Percentiles rank a stretch among this genome's conserved stretches.
These are phyloP conservation scores for Cryptomeria japonica DNA, from an alignment of 75 land plant genomes.

Conservation along the genomic window DNA sequence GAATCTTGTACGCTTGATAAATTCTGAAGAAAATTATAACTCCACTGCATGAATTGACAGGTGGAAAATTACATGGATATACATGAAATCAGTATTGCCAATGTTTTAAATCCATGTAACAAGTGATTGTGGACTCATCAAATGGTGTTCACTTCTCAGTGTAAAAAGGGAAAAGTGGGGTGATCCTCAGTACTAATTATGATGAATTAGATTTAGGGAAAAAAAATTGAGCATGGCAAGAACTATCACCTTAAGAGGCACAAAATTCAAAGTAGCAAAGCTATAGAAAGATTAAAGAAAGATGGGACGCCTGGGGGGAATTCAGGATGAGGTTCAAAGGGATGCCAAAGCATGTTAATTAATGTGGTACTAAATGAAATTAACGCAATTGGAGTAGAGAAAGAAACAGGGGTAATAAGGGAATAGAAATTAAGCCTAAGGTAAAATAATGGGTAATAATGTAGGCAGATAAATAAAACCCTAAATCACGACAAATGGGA, in stretches of 20 bases:
- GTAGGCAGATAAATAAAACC: too few species aligned
- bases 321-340: too few species aligned
- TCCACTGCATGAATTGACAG: background rate
- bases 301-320: too few species aligned
- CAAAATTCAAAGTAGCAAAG: background rate
- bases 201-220: background rate
- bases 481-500: too few species aligned
- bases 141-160: background rate
- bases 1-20: background rate
- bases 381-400: too few species aligned
- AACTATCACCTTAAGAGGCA: background rate
- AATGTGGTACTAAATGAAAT: too few species aligned
- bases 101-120: background rate
- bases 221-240: background rate
- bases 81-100: background rate
- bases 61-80: background rate
- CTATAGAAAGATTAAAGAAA: background rate
- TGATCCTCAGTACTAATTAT: background rate
- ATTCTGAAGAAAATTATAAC: background rate
- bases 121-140: background rate
- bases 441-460: too few species aligned
- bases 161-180: background rate
- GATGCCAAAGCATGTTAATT: too few species aligned
- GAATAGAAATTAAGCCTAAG: too few species aligned
- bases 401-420: too few species aligned